A percentile compares a stretch with the other conserved stretches of the same genome.
Evolutionary conservation across 495 filamentous ascomycete genomes (phyloP).

Genomic region (Monascus purpureus): DNA sequence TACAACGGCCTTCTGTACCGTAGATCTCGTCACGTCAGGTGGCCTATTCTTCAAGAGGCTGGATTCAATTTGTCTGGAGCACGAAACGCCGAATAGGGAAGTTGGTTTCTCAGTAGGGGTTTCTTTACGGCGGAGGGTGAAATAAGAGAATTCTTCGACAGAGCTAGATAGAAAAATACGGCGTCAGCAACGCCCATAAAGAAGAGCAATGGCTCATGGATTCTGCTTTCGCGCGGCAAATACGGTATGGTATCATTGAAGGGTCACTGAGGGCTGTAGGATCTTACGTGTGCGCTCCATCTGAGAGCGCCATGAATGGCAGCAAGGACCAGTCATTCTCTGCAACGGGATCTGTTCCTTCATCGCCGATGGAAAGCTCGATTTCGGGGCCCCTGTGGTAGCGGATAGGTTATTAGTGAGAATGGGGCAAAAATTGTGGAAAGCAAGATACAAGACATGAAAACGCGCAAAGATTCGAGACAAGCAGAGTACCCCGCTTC

Average conservation of each 20-base stretch:
- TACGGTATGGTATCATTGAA: too few relatives aligned
- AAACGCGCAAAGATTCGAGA: too few relatives aligned
- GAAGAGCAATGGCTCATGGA: too few relatives aligned
- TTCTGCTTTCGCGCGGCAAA: too few relatives aligned
- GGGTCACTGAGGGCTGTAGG: too few relatives aligned
- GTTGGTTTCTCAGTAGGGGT: conserved; percentile 46
- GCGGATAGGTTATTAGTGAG: conserved; percentile 4
- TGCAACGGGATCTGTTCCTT: conserved; percentile 62
- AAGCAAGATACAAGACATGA: not conserved
- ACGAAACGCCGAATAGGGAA: conserved; percentile 91
- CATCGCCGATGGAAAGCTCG: conserved; percentile 76
- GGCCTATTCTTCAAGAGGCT: conserved; percentile 60
- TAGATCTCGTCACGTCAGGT: conserved; percentile 83
- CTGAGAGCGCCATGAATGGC: conserved; percentile 95
- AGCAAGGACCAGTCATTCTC: conserved; percentile 89
- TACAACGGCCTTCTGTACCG: conserved; percentile 97
- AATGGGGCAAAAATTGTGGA: not conserved
- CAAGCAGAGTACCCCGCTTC: not conserved
- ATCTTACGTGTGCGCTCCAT: conserved; percentile 82
- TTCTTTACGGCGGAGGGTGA: conserved; percentile 68
- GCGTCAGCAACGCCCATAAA: too few relatives aligned
- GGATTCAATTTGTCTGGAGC: conserved; percentile 80
- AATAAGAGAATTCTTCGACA: conserved; percentile 95
- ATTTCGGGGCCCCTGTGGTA: conserved; percentile 95
- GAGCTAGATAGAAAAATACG: conserved; percentile 43